phyloP scores from a whole-genome alignment of 306 rosid genomes.

The Canavalia gladiata region DNA sequence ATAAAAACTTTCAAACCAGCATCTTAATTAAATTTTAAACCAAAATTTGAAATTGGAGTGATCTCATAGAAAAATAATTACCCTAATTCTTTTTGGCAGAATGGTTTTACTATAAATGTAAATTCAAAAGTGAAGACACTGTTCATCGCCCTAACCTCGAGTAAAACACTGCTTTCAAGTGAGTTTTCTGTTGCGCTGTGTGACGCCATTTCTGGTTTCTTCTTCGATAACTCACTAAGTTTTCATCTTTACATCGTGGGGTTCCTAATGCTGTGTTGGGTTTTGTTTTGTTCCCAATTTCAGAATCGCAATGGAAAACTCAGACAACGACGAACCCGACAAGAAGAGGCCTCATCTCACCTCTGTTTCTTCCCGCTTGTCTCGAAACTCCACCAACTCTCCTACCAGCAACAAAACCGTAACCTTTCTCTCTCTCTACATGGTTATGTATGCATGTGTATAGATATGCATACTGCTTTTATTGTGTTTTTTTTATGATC shows the following conservation, averaged over 20 bases:
- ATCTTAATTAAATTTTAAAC: too few relatives aligned
- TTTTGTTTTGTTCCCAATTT: slow-evolving; percentile 33
- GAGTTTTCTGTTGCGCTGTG: neutral
- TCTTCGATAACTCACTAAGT: slow-evolving; percentile 5
- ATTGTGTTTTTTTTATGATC: neutral
- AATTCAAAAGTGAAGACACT: neutral
- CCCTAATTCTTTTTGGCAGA: too few relatives aligned
- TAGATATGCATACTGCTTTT: neutral
- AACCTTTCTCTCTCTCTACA: slow-evolving; percentile 18
- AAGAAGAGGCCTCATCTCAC: slow-evolving; percentile 85
- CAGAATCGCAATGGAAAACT: slow-evolving; percentile 68
- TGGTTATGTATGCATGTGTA: neutral
- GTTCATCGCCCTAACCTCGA: neutral
- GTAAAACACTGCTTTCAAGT: too few relatives aligned
- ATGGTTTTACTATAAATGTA: neutral
- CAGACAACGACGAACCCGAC: slow-evolving; percentile 73
- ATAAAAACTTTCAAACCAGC: too few relatives aligned
- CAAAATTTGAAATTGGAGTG: too few relatives aligned
- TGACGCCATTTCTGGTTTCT: neutral
- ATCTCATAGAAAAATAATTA: too few relatives aligned
- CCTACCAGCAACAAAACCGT: slow-evolving; percentile 63
- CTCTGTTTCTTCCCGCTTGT: slow-evolving; percentile 61
- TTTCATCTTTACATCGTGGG: neutral
- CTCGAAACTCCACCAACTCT: slow-evolving; percentile 67
- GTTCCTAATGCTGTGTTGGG: slow-evolving; percentile 27